A percentile compares a stretch with the other conserved stretches of the same genome.
Evolutionary conservation across 176 grass and related monocot species (phyloP).

Genomic region (Carex littledalei): DNA sequence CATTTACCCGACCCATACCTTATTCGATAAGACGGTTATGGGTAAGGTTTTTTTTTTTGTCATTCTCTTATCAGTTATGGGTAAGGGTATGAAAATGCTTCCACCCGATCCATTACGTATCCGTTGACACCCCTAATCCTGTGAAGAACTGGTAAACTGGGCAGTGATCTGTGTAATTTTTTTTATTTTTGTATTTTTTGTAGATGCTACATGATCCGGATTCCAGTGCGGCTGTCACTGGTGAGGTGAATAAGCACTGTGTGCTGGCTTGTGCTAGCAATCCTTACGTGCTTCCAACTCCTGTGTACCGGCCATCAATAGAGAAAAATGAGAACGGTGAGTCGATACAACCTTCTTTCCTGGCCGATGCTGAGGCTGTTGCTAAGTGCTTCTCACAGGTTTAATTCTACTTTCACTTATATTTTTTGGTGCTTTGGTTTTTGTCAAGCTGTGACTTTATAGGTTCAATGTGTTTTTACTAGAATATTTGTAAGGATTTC

Average conservation of each 20-base stretch:
- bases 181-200: background rate
- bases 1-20: too few species aligned
- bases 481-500: conserved; percentile 8
- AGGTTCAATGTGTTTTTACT: background rate
- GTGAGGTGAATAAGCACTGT: conserved; percentile 89
- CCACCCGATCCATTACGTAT: too few species aligned
- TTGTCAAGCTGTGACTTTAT: background rate
- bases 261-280: conserved; percentile 90
- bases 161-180: background rate
- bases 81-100: too few species aligned
- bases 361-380: conserved; percentile 77
- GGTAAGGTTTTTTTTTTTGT: too few species aligned
- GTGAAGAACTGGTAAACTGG: too few species aligned
- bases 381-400: conserved; percentile 87
- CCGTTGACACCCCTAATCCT: too few species aligned
- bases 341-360: conserved; percentile 35
- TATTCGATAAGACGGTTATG: too few species aligned
- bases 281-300: conserved; percentile 73
- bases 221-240: background rate
- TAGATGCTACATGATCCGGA: conserved; percentile 17
- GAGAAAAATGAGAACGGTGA: conserved; percentile 58
- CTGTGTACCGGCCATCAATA: conserved; percentile 55
- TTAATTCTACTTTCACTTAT: conserved; percentile 16
- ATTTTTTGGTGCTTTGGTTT: conserved; percentile 25
- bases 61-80: too few species aligned